Conservation (phyloP, 139 green algal species). For the Chlorella sorokiniana region DNA sequence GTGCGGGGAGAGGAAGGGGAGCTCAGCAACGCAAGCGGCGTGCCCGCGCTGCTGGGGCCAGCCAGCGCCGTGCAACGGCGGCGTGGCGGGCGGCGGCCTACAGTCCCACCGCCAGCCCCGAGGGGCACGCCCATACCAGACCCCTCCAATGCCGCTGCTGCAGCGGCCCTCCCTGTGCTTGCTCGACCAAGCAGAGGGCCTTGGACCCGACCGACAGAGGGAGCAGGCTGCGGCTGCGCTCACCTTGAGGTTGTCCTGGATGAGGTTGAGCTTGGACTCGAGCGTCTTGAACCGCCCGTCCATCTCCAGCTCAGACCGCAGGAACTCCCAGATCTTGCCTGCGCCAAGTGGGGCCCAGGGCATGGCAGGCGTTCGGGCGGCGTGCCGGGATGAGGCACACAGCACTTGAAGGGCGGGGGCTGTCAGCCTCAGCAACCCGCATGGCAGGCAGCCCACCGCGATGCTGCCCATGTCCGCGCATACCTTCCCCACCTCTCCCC, state of each 20-base stretch:
- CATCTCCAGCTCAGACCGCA: constrained; percentile 67
- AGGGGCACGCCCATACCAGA: too few species aligned
- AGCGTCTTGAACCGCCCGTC: constrained; percentile 61
- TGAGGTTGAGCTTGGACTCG: constrained; percentile 64
- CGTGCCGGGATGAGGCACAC: neutral
- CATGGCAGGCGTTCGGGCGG: neutral
- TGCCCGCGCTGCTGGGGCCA: too few species aligned
- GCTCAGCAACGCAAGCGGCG: neutral
- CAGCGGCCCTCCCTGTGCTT: too few species aligned
- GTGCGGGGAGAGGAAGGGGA: neutral
- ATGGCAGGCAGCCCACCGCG: too few species aligned
- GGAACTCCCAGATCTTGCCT: constrained; percentile 50
- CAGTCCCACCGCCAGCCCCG: too few species aligned
- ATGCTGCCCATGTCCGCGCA: too few species aligned
- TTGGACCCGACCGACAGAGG: too few species aligned
- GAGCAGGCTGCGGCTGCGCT: neutral
- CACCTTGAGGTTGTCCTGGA: constrained; percentile 70
- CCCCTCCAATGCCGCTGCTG: too few species aligned
- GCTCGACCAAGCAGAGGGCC: too few species aligned
- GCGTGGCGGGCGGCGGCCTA: too few species aligned
- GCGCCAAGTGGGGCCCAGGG: neutral
- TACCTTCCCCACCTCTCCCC: too few species aligned
- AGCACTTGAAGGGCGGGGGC: neutral
- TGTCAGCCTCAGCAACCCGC: neutral
- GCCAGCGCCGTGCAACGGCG: too few species aligned